Base-by-base conservation (phyloP, 1,284 basidiomycete species). In the Phlebopus sp. region DNA sequence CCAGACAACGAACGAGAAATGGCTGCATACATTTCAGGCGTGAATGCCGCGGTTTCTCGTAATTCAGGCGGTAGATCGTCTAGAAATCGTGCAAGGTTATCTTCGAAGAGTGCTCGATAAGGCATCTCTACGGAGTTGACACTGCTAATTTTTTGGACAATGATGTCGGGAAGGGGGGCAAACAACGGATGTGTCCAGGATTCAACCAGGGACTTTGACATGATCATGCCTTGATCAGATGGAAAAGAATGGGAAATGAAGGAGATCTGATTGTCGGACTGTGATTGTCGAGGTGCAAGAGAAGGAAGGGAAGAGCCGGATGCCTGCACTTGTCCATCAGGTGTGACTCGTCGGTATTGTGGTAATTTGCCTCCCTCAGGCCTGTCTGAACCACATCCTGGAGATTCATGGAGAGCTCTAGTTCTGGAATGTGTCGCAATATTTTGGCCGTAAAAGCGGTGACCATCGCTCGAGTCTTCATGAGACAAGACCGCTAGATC, bases 91-190 rank as follows among this genome's bases (percentile, higher is more conserved):
- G 61, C 53, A 19, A 87, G 66, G 5, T 64, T 59, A 37, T 74
- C 73, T 35, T 83, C 77, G 52, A 81, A 86, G 9, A 69, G 67
- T 21, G 68, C 68, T 31, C 80, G 73, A 40, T 68, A 69, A 2
- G 84, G 84, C 75, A 86, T 79, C 57, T 84, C 82, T 31, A 74
- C 70, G 13, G 75, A 71, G 55, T 76, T 76, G 38, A 80, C 69
- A 18, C 68, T 68, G 35, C 64, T 65, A 14, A 86, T 69, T 46
- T 73, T 70, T 46, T 74, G 71, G 32, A 71, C 55, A 35, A 85
- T 71, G 43, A 66, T 62, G 9, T 74, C 70, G 4, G 84, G 84
- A 41, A 86, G 75, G 2, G 82, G 75, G 19, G 76, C 72, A 57
- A 86, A 86, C 8, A 72, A 65, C 3, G 74, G 69, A 54, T 83